Evolutionary conservation across 306 rosid species (phyloP), one percentile per base, ranked within the genome.

Genomic region (Corylus avellana): DNA sequence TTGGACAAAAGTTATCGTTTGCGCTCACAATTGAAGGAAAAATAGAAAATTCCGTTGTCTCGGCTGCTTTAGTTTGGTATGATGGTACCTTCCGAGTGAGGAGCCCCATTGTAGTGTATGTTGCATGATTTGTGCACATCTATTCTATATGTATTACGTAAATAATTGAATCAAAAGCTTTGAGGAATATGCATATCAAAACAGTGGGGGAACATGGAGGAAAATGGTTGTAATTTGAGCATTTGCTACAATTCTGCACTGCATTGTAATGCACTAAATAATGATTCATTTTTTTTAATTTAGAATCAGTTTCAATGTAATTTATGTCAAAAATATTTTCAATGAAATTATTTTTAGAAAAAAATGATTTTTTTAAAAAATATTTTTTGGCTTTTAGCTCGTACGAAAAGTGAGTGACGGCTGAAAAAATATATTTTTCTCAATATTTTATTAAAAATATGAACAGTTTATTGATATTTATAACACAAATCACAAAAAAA

Each of bases 31-130:
- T 86, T 16, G 85, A 83, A 70, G 89, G 89, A 4, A 8, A 1
- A 0, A 1, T 70, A 6, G 54, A 63, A 12, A 48, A 20, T 4
- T 7, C 2, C 0, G 2, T 80, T 16, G 20, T 72, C 0, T 79
- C 85, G n/a, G 85, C 86, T 44, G 77, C 83, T 69, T 70, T 86
- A 75, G 42, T 77, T 8, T 86, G 86, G 86, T 74, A 77, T 80
- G 86, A 86, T 70, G 81, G 83, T 0, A 77, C 35, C 3, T 50
- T 62, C 59, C 81, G 80, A 55, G 89, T 85, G 16, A 85, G 89
- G 78, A 86, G 77, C 46, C 85, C 87, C 11, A 83, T 86, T 69
- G 70, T 77, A 2, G 25, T 22, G 25, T 22, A 22, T 22, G 25
- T 22, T 22, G 25, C 25, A 0, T 22, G 25, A 22, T 22, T 0